phyloP scores from a whole-genome alignment of 352 stramenopile genomes.

The Globisporangium takayamanum region DNA sequence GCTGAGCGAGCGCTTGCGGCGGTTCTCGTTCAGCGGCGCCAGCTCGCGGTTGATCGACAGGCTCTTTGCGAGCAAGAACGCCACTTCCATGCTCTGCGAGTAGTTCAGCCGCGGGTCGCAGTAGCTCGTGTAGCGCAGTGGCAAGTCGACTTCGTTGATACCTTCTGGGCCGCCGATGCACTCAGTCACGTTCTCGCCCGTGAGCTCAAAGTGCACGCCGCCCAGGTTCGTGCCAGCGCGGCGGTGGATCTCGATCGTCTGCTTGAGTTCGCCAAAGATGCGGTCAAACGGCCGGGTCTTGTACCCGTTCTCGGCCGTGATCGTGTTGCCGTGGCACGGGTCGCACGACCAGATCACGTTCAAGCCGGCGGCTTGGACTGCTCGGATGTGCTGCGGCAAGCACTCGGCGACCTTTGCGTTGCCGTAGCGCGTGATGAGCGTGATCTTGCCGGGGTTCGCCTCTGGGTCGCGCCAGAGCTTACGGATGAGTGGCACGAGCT shows the following conservation, averaged over 20 bases:
- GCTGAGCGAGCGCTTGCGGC: constrained; percentile 48
- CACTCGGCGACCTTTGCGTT: constrained; percentile 91
- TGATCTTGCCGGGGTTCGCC: constrained; percentile 94
- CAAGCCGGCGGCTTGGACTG: constrained; percentile 92
- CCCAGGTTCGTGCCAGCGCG: constrained; percentile 91
- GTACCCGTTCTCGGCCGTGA: constrained; percentile 92
- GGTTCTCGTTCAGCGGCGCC: constrained; percentile 57
- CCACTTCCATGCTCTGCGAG: constrained; percentile 96
- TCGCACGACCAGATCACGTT: constrained; percentile 97
- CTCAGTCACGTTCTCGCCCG: constrained; percentile 98
- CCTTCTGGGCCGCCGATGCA: constrained; percentile 95
- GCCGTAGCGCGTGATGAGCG: constrained; percentile 97
- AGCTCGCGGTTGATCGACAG: constrained; percentile 63
- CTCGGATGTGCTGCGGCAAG: constrained; percentile 94
- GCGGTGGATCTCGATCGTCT: constrained; percentile 98
- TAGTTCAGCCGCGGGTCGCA: constrained; percentile 98
- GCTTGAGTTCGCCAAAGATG: constrained; percentile 95
- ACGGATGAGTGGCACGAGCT: constrained; percentile 94
- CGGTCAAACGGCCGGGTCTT: constrained; percentile 97
- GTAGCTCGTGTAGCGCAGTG: constrained; percentile 93
- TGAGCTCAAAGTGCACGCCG: constrained; percentile 97
- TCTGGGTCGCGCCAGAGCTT: constrained; percentile 92
- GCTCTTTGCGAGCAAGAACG: constrained; percentile 95
- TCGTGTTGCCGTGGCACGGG: constrained; percentile 97
- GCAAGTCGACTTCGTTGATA: constrained; percentile 92